Evolutionary conservation across 345 rosid species (phyloP).

Genomic region (Psidium friedrichsthalianum): DNA sequence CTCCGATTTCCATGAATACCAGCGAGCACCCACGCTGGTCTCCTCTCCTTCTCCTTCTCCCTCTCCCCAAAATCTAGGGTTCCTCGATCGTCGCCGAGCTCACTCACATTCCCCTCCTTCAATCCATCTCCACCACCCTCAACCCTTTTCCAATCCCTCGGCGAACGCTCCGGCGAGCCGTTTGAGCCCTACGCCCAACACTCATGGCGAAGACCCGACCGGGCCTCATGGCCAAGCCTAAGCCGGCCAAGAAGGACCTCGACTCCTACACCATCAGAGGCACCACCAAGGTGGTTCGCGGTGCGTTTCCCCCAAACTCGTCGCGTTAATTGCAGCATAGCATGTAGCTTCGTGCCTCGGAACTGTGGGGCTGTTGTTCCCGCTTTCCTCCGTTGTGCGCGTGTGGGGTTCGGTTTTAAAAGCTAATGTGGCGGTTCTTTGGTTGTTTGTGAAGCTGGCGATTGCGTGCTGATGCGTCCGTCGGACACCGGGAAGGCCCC

Average conservation of each 20-base stretch:
- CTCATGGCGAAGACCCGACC: slow-evolving; percentile 82
- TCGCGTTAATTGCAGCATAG: too few relatives aligned
- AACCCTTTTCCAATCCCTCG: not conserved
- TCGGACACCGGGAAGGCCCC: slow-evolving; percentile 62
- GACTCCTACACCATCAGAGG: slow-evolving; percentile 16
- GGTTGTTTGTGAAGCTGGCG: slow-evolving; percentile 34
- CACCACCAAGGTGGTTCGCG: slow-evolving; percentile 14
- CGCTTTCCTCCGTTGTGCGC: not conserved
- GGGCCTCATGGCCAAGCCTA: slow-evolving; percentile 20
- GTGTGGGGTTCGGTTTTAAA: not conserved
- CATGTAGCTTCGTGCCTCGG: not conserved
- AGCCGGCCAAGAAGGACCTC: slow-evolving; percentile 8
- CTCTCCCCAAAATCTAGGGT: slow-evolving; percentile 19
- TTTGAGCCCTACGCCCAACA: not conserved
- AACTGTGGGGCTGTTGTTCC: not conserved
- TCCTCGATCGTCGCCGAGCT: slow-evolving; percentile 2
- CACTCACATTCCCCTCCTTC: not conserved
- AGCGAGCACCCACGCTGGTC: not conserved
- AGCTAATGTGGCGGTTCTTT: not conserved
- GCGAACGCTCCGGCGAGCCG: not conserved
- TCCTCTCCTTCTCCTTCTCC: not conserved
- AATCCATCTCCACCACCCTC: not conserved
- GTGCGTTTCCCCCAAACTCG: not conserved
- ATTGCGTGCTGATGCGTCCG: slow-evolving; percentile 86
- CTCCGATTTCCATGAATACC: not conserved